Evolutionary conservation across 75 land plant genomes (phyloP), one percentile per base, ranked within the genome.

Genomic region (Pinus taeda): DNA sequence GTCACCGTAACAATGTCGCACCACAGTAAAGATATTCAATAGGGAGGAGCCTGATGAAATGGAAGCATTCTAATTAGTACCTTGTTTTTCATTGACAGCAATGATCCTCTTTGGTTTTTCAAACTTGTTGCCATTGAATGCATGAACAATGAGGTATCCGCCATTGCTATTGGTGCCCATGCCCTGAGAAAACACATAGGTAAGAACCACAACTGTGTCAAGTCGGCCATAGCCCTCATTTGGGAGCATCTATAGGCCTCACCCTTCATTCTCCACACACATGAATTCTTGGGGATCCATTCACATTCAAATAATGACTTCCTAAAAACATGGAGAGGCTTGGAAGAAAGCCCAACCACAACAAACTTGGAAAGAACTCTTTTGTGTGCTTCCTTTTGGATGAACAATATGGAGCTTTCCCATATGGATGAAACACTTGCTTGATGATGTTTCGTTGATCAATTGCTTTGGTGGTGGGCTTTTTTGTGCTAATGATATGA

Each of bases 1-100:
- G 30, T 86, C 78, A 14, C 95, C 98, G 74, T 88, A n/a, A 95
- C 77, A 95, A 67, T 6, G 95, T 88, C 36, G 98, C 92, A 3
- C 98, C 95, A 30, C 95, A 95, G 80, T 95, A 92, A 49, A 92
- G 66, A 76, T 85, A 95, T 6, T 95, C 95, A n/a, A 61, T 92
- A 94, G 1, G 36, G 21, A 17, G 73, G 76, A 4, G 82, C 84
- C 29, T 83, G 14, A 26, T 21, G 67, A 84, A 57, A 15, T 13
- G 53, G 85, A 60, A 24, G 60, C 83, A 57, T 81, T 63, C n/a
- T n/a, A n/a, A 71, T 71, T 83, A 22, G 63, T 70, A 12, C 79
- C 88, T 3, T 82, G 82, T 0, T 74, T 20, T 75, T 93, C 93
- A 57, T 75, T 85, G 66, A 93, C 42, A 2, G 87, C 91, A 0